Conservation (phyloP, 345 rosid genomes). For the Linum trigynum region DNA sequence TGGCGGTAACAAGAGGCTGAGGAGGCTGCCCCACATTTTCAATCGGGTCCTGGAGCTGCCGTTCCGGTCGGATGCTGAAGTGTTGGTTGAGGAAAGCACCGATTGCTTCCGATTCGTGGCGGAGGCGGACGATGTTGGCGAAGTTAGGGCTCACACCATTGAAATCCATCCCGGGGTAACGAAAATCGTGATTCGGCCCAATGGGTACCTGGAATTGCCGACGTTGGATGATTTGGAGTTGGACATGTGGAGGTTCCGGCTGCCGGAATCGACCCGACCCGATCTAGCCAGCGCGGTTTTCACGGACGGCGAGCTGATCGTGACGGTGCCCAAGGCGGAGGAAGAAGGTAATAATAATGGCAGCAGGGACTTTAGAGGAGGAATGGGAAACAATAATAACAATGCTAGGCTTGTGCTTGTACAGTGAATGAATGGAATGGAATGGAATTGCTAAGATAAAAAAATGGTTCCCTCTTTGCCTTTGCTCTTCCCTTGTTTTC, state of each 20-base stretch:
- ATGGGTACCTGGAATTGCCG: constrained; percentile 46
- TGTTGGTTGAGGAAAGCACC: constrained; percentile 58
- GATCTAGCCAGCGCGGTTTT: constrained; percentile 82
- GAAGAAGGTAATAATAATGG: constrained; percentile 23
- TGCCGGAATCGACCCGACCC: constrained; percentile 79
- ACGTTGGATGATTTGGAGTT: constrained; percentile 64
- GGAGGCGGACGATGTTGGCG: constrained; percentile 54
- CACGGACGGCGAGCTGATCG: constrained; percentile 64
- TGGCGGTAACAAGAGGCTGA: constrained; percentile 67
- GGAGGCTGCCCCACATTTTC: constrained; percentile 89
- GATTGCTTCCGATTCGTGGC: constrained; percentile 83
- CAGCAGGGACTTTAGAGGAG: constrained; percentile 48
- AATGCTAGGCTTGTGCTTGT: constrained; percentile 71
- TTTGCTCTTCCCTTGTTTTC: not conserved
- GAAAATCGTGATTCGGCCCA: constrained; percentile 73
- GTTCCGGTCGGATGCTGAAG: constrained; percentile 80
- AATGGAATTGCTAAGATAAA: not conserved
- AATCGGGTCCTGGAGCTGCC: constrained; percentile 87
- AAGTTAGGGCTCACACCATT: constrained; percentile 64
- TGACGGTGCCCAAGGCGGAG: constrained; percentile 75
- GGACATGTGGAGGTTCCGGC: constrained; percentile 87
- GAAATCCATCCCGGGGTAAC: constrained; percentile 87
- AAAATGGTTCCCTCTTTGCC: constrained; percentile 9
- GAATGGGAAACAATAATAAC: constrained; percentile 48
- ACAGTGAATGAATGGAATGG: constrained; percentile 32